These are phyloP conservation scores for Termitomyces sp. DNA, from an alignment of 768 basidiomycete species.

Conservation along the genomic window DNA sequence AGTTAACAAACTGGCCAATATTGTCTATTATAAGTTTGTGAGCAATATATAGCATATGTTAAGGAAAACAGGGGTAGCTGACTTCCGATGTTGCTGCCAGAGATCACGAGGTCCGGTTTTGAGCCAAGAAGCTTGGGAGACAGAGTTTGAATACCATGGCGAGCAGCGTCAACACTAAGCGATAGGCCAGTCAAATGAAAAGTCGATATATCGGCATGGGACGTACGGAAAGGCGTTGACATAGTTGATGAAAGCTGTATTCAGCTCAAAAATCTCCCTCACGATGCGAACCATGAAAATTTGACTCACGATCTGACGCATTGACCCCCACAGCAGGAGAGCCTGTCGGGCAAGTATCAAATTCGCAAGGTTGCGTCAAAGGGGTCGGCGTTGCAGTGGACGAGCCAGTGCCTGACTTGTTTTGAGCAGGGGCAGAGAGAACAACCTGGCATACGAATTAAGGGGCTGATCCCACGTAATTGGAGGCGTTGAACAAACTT, in stretches of 20 bases:
- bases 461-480: neutral
- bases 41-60: neutral
- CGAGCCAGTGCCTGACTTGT: constrained; percentile 38
- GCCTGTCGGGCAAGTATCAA: constrained; percentile 33
- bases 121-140: constrained; percentile 27
- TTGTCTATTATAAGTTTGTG: constrained; percentile 18
- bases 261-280: neutral
- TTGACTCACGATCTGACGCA: neutral
- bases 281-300: too few relatives aligned
- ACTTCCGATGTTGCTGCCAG: constrained; percentile 31
- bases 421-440: constrained; percentile 36
- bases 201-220: neutral
- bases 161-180: constrained; percentile 29
- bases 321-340: constrained; percentile 19
- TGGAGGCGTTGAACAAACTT: constrained; percentile 19
- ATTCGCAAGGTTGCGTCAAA: constrained; percentile 32
- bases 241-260: constrained; percentile 33
- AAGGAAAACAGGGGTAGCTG: neutral
- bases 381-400: constrained; percentile 24
- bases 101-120: constrained; percentile 31
- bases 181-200: neutral
- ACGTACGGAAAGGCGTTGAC: constrained; percentile 37
- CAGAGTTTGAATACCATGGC: constrained; percentile 32
- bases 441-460: constrained; percentile 27
- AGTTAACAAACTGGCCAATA: constrained; percentile 24